A percentile compares a stretch with the other conserved stretches of the same genome.
Evolutionary conservation across 2,329 filamentous ascomycete genomes (phyloP).

Genomic region (Cytospora chrysosperma): DNA sequence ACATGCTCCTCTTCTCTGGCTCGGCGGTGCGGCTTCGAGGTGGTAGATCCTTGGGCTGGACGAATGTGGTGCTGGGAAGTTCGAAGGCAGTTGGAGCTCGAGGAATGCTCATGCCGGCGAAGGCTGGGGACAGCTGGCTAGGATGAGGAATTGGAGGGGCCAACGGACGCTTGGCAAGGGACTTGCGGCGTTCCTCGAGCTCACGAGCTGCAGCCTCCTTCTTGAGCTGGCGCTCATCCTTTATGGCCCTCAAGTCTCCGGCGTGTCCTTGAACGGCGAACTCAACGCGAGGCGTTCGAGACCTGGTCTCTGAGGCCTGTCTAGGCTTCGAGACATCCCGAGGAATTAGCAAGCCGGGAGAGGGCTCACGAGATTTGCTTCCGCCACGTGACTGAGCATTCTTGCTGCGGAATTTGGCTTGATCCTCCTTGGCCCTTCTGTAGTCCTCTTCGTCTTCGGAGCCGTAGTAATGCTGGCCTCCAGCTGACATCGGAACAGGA

Average conservation of each 20-base stretch:
- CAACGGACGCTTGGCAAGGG: slow-evolving; percentile 75
- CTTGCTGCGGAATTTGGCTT: slow-evolving; percentile 56
- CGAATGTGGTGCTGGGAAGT: slow-evolving; percentile 43
- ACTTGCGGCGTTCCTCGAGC: slow-evolving; percentile 83
- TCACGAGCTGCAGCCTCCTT: slow-evolving; percentile 79
- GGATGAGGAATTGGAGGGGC: slow-evolving; percentile 80
- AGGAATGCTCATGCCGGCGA: slow-evolving; percentile 25
- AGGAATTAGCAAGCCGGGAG: slow-evolving; percentile 29
- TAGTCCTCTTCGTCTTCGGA: slow-evolving; percentile 68
- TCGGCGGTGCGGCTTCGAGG: slow-evolving; percentile 66
- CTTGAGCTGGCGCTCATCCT: slow-evolving; percentile 62
- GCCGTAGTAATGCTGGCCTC: slow-evolving; percentile 47
- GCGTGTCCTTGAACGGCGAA: slow-evolving; percentile 45
- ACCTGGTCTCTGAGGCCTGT: slow-evolving; percentile 32
- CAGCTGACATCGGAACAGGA: slow-evolving; percentile 71
- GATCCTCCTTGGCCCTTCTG: slow-evolving; percentile 50
- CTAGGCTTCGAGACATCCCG: slow-evolving; percentile 31
- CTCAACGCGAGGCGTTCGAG: slow-evolving; percentile 37
- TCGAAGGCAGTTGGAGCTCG: slow-evolving; percentile 38
- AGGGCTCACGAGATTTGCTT: slow-evolving; percentile 27
- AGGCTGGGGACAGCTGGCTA: slow-evolving; percentile 47
- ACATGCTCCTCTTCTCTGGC: slow-evolving; percentile 55
- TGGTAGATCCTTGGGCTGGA: slow-evolving; percentile 44
- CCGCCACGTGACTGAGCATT: slow-evolving; percentile 38
- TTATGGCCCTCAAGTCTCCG: slow-evolving; percentile 56